phyloP scores from a whole-genome alignment of 768 basidiomycete species.

The Ramaria rubella region DNA sequence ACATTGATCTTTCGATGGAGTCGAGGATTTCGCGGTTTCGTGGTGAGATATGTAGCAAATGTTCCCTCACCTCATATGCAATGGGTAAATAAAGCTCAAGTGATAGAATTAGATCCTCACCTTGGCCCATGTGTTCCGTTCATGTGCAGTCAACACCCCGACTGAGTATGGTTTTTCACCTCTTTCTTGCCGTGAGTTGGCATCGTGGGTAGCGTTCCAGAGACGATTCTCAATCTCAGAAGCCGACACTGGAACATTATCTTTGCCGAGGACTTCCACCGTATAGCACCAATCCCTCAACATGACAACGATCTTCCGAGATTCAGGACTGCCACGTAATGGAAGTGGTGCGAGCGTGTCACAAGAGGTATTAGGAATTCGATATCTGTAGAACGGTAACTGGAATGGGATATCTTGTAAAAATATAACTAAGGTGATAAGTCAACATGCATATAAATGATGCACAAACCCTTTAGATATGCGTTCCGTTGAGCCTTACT shows the following conservation, averaged over 20 bases:
- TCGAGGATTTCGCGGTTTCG: constrained; percentile 54
- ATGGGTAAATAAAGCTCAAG: neutral
- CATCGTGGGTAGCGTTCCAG: constrained; percentile 49
- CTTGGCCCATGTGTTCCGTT: constrained; percentile 74
- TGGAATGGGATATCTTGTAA: constrained; percentile 14
- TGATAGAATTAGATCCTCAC: constrained; percentile 30
- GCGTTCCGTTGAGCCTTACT: neutral
- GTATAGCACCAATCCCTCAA: constrained; percentile 75
- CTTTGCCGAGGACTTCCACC: constrained; percentile 55
- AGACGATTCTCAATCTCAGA: constrained; percentile 42
- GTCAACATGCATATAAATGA: neutral
- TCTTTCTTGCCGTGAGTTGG: constrained; percentile 36
- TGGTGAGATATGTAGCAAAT: constrained; percentile 61
- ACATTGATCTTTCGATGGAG: constrained; percentile 64
- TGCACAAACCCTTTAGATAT: neutral
- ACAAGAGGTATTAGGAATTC: constrained; percentile 61
- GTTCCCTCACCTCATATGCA: constrained; percentile 56
- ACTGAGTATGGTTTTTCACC: constrained; percentile 58
- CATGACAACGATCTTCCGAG: constrained; percentile 61
- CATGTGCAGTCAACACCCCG: constrained; percentile 70
- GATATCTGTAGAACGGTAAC: constrained; percentile 59
- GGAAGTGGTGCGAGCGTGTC: constrained; percentile 56
- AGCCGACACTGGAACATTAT: constrained; percentile 27
- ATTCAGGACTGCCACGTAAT: constrained; percentile 35
- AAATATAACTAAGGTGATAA: neutral